Evolutionary conservation across 352 stramenopile species (phyloP).

Genomic region (Globisporangium uncinulatum): DNA sequence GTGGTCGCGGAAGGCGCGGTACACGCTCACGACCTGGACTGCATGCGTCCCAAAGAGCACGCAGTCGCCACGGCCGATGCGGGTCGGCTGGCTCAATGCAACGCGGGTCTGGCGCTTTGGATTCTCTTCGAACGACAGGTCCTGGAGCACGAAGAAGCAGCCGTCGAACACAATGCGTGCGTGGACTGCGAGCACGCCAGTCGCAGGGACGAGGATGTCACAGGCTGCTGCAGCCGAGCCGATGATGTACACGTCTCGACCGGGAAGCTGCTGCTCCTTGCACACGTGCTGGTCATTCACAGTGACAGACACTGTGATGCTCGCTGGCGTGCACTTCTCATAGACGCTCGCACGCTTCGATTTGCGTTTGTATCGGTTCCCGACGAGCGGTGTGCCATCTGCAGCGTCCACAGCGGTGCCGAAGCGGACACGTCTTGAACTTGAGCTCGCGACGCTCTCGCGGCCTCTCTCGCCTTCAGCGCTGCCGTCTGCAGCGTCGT

Average conservation of each 20-base stretch:
- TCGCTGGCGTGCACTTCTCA: constrained; percentile 6
- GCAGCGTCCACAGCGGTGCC: constrained; percentile 15
- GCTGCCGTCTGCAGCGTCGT: constrained; percentile 3
- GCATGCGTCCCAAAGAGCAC: constrained; percentile 51
- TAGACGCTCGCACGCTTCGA: constrained; percentile 10
- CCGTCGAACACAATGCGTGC: constrained; percentile 60
- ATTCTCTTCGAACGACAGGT: constrained; percentile 66
- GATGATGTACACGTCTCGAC: constrained; percentile 39
- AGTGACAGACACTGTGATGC: constrained; percentile 8
- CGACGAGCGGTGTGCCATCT: constrained; percentile 30
- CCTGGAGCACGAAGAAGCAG: constrained; percentile 59
- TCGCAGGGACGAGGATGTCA: constrained; percentile 41
- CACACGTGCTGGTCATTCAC: constrained; percentile 13
- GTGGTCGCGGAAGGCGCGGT: constrained; percentile 43
- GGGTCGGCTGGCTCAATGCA: constrained; percentile 34
- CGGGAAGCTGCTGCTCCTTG: constrained; percentile 18
- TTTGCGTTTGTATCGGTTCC: constrained; percentile 47
- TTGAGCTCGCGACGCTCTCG: neutral
- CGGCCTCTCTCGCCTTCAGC: neutral
- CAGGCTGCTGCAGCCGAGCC: constrained; percentile 41
- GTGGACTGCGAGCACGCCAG: constrained; percentile 47
- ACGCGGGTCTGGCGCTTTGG: constrained; percentile 48
- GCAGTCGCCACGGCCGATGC: constrained; percentile 49
- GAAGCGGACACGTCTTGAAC: constrained; percentile 23
- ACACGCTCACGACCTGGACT: constrained; percentile 39